Evolutionary conservation across 805 yeast genomes (phyloP).

Genomic region (Nakazawaea ishiwadae): DNA sequence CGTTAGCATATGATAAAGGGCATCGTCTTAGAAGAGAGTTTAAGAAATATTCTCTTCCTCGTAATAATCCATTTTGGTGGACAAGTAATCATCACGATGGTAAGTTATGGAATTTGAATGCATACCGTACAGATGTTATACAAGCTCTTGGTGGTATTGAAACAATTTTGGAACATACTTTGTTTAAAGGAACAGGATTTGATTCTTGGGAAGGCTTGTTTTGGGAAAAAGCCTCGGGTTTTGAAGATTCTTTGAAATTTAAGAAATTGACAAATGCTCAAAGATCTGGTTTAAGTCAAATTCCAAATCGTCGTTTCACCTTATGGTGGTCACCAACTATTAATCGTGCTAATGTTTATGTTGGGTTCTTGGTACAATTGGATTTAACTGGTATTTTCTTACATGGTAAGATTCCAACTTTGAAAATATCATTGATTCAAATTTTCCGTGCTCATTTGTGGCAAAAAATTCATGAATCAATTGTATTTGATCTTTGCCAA

Average conservation of each 20-base stretch:
- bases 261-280: constrained; percentile 97
- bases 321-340: constrained; percentile 99
- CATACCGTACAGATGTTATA: constrained; percentile 92
- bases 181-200: constrained; percentile 95
- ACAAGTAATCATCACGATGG: constrained; percentile 92
- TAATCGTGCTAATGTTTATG: constrained; percentile 95
- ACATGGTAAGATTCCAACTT: constrained; percentile 97
- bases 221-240: constrained; percentile 98
- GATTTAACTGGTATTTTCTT: constrained; percentile 95
- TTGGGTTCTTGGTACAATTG: constrained; percentile 92
- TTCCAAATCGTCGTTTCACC: constrained; percentile 95
- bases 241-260: constrained; percentile 92
- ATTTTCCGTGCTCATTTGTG: constrained; percentile 97
- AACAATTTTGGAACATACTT: constrained; percentile 89
- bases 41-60: constrained; percentile 63
- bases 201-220: constrained; percentile 98
- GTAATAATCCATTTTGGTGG: constrained; percentile 96
- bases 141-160: constrained; percentile 98
- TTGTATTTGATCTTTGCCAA: constrained; percentile 90
- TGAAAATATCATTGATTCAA: constrained; percentile 92
- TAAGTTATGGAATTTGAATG: constrained; percentile 86
- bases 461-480: constrained; percentile 97
- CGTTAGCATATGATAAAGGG: constrained; percentile 92
- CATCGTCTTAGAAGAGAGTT: constrained; percentile 80
- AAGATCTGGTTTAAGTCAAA: constrained; percentile 93